A percentile compares a stretch with the other conserved stretches of the same genome.
These are phyloP conservation scores for Mycena belliarum DNA, from an alignment of 768 basidiomycete genomes.

Conservation along the genomic window DNA sequence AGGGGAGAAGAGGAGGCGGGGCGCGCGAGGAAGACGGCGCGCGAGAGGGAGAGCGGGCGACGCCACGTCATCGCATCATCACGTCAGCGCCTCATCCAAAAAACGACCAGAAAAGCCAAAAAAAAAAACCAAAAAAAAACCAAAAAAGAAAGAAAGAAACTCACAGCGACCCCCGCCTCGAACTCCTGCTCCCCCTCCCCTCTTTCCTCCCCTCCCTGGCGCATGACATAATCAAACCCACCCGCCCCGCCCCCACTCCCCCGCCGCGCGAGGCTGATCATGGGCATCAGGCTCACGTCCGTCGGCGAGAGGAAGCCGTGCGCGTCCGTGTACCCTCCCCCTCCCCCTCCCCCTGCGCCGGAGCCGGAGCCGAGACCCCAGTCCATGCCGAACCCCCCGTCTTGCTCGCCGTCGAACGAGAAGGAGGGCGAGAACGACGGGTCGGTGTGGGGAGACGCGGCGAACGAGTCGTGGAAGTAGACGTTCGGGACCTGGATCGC, in stretches of 20 bases:
- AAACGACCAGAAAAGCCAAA: background rate
- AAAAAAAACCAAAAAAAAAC: slow-evolving; percentile 5
- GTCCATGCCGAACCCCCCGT: too few relatives aligned
- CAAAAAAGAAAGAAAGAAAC: slow-evolving; percentile 17
- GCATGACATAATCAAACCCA: slow-evolving; percentile 56
- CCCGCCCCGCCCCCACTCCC: background rate
- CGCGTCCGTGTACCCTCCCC: slow-evolving; percentile 18
- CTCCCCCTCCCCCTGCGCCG: too few relatives aligned
- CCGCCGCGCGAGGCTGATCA: slow-evolving; percentile 15
- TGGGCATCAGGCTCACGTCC: slow-evolving; percentile 37
- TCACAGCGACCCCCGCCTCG: slow-evolving; percentile 37
- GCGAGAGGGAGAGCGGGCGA: too few relatives aligned
- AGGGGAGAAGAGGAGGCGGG: too few relatives aligned
- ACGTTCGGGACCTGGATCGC: slow-evolving; percentile 70
- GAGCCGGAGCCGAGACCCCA: too few relatives aligned
- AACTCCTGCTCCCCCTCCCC: slow-evolving; percentile 48
- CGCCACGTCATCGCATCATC: too few relatives aligned
- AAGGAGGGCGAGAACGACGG: background rate
- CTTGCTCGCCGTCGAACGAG: too few relatives aligned
- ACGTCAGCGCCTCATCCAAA: too few relatives aligned
- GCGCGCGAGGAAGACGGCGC: too few relatives aligned
- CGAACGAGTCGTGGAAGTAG: slow-evolving; percentile 25
- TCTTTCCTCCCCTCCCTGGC: too few relatives aligned
- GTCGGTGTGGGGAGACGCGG: background rate
- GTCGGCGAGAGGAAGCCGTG: slow-evolving; percentile 52